A percentile compares a stretch with the other conserved stretches of the same genome.
These are phyloP conservation scores for Dactylonectria estremocensis DNA, from an alignment of 2,329 filamentous ascomycete species.

Conservation along the genomic window DNA sequence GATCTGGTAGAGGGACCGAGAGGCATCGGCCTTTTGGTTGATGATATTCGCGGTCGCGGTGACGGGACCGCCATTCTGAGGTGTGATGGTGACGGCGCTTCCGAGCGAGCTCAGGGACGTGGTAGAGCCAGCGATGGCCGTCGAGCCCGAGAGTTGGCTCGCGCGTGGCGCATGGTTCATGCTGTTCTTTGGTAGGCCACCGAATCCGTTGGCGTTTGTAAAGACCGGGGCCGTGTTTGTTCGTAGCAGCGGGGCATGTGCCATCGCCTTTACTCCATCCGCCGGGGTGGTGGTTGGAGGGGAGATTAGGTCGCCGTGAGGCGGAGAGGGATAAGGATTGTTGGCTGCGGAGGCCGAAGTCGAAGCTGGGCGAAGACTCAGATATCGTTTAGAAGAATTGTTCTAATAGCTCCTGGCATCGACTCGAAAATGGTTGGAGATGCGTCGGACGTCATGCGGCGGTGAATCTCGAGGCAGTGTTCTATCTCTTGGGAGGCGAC, in stretches of 20 bases:
- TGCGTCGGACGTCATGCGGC: slow-evolving; percentile 46
- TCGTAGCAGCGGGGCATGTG: slow-evolving; percentile 72
- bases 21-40: slow-evolving; percentile 95
- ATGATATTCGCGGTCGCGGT: slow-evolving; percentile 93
- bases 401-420: slow-evolving; percentile 41
- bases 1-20: slow-evolving; percentile 93
- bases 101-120: slow-evolving; percentile 67
- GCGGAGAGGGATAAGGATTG: slow-evolving; percentile 32
- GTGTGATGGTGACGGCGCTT: slow-evolving; percentile 60
- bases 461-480: slow-evolving; percentile 40
- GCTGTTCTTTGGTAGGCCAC: slow-evolving; percentile 60
- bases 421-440: slow-evolving; percentile 43
- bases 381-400: slow-evolving; percentile 28
- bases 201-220: slow-evolving; percentile 63
- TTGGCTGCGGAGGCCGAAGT: slow-evolving; percentile 24
- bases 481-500: slow-evolving; percentile 23
- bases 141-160: slow-evolving; percentile 76
- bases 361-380: slow-evolving; percentile 14
- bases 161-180: slow-evolving; percentile 70
- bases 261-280: slow-evolving; percentile 68
- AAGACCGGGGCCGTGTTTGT: slow-evolving; percentile 72
- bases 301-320: slow-evolving; percentile 29
- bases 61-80: slow-evolving; percentile 71
- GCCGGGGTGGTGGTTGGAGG: slow-evolving; percentile 41
- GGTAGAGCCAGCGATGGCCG: slow-evolving; percentile 67